Conservation (phyloP, 352 stramenopile genomes). For the Saprolegnia diclina region DNA sequence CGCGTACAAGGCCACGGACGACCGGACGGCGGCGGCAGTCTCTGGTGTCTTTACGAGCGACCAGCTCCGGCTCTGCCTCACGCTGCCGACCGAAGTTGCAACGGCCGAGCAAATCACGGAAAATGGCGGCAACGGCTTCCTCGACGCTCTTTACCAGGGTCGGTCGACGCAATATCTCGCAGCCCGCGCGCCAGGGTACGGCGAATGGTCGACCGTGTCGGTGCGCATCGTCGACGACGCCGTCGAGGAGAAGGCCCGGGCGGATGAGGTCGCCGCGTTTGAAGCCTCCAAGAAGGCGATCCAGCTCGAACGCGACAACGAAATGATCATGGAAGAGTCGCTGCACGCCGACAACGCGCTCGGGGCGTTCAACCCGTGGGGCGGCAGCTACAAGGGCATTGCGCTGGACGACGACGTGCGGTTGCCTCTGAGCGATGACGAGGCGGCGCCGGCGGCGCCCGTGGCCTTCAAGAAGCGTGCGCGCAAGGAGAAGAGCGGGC, state of each 20-base stretch:
- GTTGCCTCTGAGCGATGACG: conserved; percentile 34
- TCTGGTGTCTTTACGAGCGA: conserved; percentile 44
- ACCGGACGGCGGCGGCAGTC: conserved; percentile 40
- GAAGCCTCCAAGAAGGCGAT: conserved; percentile 13
- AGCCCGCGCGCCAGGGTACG: conserved; percentile 69
- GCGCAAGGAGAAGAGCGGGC: background rate
- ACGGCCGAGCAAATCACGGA: conserved; percentile 36
- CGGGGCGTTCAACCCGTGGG: conserved; percentile 75
- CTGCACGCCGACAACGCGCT: conserved; percentile 66
- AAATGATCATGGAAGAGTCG: conserved; percentile 62
- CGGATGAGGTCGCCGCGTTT: conserved; percentile 31
- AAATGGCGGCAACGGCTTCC: background rate
- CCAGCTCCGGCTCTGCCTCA: conserved; percentile 49
- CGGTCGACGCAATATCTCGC: conserved; percentile 27
- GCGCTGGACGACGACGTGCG: conserved; percentile 42
- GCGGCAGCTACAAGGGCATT: conserved; percentile 78
- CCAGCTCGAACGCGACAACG: conserved; percentile 41
- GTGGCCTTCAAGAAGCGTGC: conserved; percentile 72
- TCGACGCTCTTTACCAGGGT: conserved; percentile 26
- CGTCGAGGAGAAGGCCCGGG: conserved; percentile 38
- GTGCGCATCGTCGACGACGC: conserved; percentile 73
- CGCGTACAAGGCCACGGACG: conserved; percentile 52
- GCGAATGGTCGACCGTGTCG: conserved; percentile 72
- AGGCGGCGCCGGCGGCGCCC: conserved; percentile 46
- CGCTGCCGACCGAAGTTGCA: conserved; percentile 51